A percentile compares a stretch with the other conserved stretches of the same genome.
Evolutionary conservation across 805 yeast species (phyloP).

Genomic region (Myxozyma neglecta): DNA sequence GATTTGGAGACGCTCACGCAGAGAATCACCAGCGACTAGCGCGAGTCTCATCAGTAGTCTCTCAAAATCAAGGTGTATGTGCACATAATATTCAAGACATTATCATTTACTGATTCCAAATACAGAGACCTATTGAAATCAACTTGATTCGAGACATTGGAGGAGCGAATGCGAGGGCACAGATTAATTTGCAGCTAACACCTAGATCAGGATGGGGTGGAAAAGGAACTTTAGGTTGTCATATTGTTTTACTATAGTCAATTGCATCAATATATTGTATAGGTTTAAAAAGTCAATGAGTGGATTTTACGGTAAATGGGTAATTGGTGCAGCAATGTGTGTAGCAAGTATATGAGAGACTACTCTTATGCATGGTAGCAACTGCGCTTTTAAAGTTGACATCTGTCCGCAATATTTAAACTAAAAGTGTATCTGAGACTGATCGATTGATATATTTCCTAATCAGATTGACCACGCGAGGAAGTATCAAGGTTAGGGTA

Average conservation of each 20-base stretch:
- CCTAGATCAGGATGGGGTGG: constrained; percentile 66
- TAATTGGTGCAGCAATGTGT: too few relatives aligned
- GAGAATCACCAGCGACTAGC: constrained; percentile 55
- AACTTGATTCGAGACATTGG: constrained; percentile 33
- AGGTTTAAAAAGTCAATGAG: background rate
- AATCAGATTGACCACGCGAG: background rate
- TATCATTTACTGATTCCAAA: background rate
- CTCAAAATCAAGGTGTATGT: constrained; percentile 43
- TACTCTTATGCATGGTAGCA: background rate
- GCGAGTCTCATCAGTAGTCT: constrained; percentile 49
- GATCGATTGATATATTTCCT: background rate
- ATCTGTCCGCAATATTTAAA: background rate
- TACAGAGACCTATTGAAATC: constrained; percentile 34
- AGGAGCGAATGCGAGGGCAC: constrained; percentile 39
- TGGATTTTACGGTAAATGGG: background rate
- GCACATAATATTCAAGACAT: background rate
- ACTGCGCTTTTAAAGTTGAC: background rate
- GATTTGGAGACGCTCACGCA: constrained; percentile 56
- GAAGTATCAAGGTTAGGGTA: background rate
- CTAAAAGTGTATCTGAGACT: too few relatives aligned
- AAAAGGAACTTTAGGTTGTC: constrained; percentile 68
- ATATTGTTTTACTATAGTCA: constrained; percentile 42
- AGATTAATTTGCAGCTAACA: constrained; percentile 38
- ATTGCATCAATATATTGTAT: background rate
- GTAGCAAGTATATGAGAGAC: too few relatives aligned